These are phyloP conservation scores for Tulasnella sp. DNA, from an alignment of 768 basidiomycete genomes.

Conservation along the genomic window DNA sequence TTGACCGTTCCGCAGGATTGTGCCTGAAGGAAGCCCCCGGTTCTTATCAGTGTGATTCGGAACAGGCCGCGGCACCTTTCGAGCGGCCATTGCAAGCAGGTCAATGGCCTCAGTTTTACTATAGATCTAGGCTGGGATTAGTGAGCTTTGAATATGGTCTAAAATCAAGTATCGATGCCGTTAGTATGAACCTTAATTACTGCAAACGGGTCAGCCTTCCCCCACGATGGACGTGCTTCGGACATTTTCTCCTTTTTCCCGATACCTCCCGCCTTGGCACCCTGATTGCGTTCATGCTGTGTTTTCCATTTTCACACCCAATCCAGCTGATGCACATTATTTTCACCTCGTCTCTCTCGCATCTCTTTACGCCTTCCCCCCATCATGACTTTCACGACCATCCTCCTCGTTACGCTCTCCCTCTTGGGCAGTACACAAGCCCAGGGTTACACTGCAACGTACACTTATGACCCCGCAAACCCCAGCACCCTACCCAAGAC, in stretches of 20 bases:
- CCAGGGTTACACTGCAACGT: conserved; percentile 11
- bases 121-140: not conserved
- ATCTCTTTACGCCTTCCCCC: not conserved
- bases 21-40: not conserved
- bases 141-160: not conserved
- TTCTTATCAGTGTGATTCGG: too few species aligned
- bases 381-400: not conserved
- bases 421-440: conserved; percentile 8
- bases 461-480: conserved; percentile 14
- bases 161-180: too few species aligned
- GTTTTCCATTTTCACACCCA: not conserved
- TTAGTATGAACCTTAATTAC: not conserved
- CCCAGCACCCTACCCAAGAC: conserved; percentile 18
- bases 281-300: not conserved
- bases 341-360: not conserved
- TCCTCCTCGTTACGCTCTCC: not conserved
- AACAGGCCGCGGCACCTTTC: too few species aligned
- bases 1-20: not conserved
- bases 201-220: not conserved
- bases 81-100: too few species aligned
- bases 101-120: too few species aligned
- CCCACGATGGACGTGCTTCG: not conserved
- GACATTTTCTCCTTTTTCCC: not conserved
- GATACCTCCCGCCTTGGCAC: not conserved
- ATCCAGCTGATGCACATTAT: not conserved